Evolutionary conservation across 2,329 filamentous ascomycete species (phyloP).

Genomic region (Cercospora berteroae): DNA sequence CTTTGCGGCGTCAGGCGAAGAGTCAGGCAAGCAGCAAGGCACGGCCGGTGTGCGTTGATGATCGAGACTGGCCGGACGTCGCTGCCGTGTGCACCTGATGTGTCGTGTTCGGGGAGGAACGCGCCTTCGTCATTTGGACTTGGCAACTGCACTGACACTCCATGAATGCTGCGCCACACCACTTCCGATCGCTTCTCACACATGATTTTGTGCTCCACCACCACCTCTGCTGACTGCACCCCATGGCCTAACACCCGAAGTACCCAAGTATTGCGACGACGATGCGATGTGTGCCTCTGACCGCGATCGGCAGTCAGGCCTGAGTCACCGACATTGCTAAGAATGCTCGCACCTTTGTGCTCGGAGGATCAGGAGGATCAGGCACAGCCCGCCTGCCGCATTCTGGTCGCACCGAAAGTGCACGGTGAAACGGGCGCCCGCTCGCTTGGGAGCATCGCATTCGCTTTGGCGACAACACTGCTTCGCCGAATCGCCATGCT

Average conservation of each 20-base stretch:
- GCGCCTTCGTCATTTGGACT: conserved; percentile 10
- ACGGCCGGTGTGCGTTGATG: conserved; percentile 4
- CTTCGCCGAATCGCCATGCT: neutral
- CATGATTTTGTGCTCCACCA: neutral
- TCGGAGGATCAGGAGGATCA: conserved; percentile 9
- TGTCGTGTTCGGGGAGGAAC: conserved; percentile 7
- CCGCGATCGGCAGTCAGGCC: neutral
- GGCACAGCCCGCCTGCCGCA: conserved; percentile 4
- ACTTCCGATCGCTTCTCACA: neutral
- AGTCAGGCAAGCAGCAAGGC: conserved; percentile 23
- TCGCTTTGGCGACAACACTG: neutral
- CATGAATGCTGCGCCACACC: conserved; percentile 1
- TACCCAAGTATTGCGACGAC: neutral
- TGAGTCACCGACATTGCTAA: neutral
- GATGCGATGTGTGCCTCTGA: neutral
- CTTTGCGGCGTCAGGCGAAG: conserved; percentile 23
- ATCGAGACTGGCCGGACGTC: conserved; percentile 10
- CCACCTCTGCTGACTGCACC: neutral
- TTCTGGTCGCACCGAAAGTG: neutral
- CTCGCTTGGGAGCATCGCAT: neutral
- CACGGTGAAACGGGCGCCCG: conserved; percentile 3
- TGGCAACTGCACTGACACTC: neutral
- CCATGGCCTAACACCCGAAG: neutral
- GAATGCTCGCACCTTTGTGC: neutral
- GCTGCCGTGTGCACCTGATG: conserved; percentile 17